These are phyloP conservation scores for Citrus glauca DNA, from an alignment of 345 rosid genomes.

Conservation along the genomic window DNA sequence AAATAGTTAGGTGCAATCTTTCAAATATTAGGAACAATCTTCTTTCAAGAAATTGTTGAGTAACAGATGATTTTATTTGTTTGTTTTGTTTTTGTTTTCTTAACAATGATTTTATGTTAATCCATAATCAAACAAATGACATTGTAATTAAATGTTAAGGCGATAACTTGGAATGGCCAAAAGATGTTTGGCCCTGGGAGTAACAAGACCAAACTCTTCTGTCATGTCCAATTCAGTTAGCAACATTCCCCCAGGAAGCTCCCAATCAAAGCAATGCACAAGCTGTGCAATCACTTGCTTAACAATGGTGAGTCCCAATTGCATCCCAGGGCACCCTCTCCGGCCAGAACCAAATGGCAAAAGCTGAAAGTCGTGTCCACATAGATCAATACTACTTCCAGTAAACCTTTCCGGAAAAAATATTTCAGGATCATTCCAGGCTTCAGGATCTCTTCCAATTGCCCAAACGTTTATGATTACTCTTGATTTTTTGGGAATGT, in stretches of 20 bases:
- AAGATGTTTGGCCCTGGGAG: conserved; percentile 26
- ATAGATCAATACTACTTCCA: neutral
- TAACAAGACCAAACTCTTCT: conserved; percentile 32
- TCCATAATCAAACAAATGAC: too few relatives aligned
- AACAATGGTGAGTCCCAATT: conserved; percentile 31
- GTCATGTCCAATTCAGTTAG: conserved; percentile 35
- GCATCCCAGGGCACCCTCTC: conserved; percentile 18
- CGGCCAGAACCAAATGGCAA: neutral
- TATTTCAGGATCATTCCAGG: conserved; percentile 33
- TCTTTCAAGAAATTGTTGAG: too few relatives aligned
- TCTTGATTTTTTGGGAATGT: conserved; percentile 24
- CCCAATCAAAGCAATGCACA: conserved; percentile 53
- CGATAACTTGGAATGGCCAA: conserved; percentile 11
- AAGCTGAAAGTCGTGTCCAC: neutral
- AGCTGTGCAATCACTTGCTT: conserved; percentile 36
- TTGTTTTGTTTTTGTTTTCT: too few relatives aligned
- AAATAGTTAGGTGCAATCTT: too few relatives aligned
- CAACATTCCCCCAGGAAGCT: conserved; percentile 26
- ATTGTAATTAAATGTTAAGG: neutral
- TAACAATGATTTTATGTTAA: too few relatives aligned
- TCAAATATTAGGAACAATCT: too few relatives aligned
- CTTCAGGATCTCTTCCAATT: conserved; percentile 38
- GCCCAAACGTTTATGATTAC: conserved; percentile 15
- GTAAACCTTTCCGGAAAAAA: conserved; percentile 29
- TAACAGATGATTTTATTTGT: too few relatives aligned